Conservation (phyloP, 192 early-diverging fungal species). For the Coemansia sp. region DNA sequence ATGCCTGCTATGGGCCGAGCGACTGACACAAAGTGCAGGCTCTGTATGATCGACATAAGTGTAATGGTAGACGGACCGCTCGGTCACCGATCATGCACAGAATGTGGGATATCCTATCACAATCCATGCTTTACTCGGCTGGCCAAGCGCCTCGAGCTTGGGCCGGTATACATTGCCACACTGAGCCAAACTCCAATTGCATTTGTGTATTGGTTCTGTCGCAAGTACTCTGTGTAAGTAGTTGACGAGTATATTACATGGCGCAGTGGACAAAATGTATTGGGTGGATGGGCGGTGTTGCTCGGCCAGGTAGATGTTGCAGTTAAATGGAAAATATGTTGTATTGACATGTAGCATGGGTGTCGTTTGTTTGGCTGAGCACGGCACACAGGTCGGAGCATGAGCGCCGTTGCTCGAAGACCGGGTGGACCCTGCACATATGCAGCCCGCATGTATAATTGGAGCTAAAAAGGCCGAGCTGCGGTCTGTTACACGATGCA, state of each 20-base stretch:
- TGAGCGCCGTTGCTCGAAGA: slow-evolving; percentile 9
- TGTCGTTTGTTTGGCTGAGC: slow-evolving; percentile 30
- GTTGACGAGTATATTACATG: slow-evolving; percentile 19
- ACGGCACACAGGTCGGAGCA: not conserved
- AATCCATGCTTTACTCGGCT: slow-evolving; percentile 8
- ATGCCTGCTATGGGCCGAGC: too few species aligned
- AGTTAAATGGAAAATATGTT: slow-evolving; percentile 33
- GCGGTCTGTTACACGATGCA: not conserved
- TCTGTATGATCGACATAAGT: not conserved
- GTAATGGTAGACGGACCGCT: not conserved
- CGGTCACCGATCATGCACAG: not conserved
- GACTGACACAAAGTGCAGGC: not conserved
- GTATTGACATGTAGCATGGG: slow-evolving; percentile 42
- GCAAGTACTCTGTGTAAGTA: not conserved
- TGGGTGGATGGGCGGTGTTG: not conserved
- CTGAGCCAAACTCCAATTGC: not conserved
- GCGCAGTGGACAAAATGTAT: slow-evolving; percentile 2
- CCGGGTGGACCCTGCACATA: not conserved
- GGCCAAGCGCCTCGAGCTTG: slow-evolving; percentile 4
- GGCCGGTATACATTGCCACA: not conserved
- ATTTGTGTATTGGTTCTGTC: slow-evolving; percentile 24
- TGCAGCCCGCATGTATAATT: slow-evolving; percentile 12
- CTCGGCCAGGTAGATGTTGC: slow-evolving; percentile 18
- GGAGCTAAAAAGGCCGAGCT: not conserved
- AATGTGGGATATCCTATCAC: slow-evolving; percentile 20